Evolutionary conservation across 176 grass and related monocot species (phyloP), one percentile per base, ranked within the genome.

Genomic region (Thalia dealbata): DNA sequence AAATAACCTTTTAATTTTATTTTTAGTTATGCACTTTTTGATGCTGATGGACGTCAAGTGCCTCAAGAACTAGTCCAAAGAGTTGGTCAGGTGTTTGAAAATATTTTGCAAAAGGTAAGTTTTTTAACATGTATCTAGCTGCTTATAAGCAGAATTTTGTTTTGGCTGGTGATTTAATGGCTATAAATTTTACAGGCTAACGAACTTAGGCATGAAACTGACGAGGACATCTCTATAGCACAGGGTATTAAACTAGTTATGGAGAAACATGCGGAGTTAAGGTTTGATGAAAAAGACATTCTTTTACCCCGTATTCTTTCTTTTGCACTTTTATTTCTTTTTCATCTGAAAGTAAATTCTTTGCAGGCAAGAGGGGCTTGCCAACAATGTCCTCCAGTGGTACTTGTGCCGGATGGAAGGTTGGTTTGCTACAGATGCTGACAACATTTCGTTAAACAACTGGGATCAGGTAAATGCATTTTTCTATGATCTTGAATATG

Each of bases 381-480:
- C 87, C n/a, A 69, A 88, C 78, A 85, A 97, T 73, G 90, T 99
- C 63, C 81, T 99, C 42, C 95, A 93, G 69, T 99, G 90, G 95
- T 99, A 99, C 78, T 60, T 99, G 72, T 99, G 95, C 56, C 87
- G 95, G 50, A 92, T 99, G 87, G 95, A 99, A 79, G 95, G 95
- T 71, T 99, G 95, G 95, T 99, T 92, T 88, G 95, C 95, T 63
- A 88, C 87, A 76, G 95, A 99, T 30, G 87, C 95, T 11, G 90
- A 93, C 66, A 85, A 82, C 42, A 99, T 99, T 32, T 99, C 95
- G 8, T 67, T 93, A 24, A 87, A 88, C 78, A 79, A 84, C 7
- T 99, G 95, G 95, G 95, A 99, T 78, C 72, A 92, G 87, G 95
- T 99, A 73, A 12, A 27, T 6, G 32, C 7, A 7, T 3, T 74